These are phyloP conservation scores for Haplosporangium gracile DNA, from an alignment of 192 early-diverging fungal species.

Conservation along the genomic window DNA sequence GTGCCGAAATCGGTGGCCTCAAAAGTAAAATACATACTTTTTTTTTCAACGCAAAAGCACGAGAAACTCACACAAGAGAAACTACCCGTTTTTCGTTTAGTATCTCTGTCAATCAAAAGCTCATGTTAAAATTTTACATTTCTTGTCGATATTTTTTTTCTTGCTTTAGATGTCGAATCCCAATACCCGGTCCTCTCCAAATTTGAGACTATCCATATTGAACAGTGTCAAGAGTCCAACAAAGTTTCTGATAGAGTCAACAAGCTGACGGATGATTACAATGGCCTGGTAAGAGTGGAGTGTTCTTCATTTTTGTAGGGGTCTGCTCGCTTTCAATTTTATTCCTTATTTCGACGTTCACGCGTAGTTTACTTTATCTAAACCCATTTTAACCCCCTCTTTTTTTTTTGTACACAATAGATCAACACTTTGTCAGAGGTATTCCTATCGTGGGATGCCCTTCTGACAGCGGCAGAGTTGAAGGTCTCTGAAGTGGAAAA, in stretches of 20 bases:
- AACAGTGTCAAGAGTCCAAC: slow-evolving; percentile 40
- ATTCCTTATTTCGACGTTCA: neutral
- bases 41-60: neutral
- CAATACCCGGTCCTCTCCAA: slow-evolving; percentile 42
- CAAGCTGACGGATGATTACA: slow-evolving; percentile 52
- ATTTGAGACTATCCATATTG: slow-evolving; percentile 46
- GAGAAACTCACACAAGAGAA: neutral
- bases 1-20: slow-evolving; percentile 53
- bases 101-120: neutral
- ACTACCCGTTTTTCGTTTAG: neutral
- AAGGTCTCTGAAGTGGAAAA: slow-evolving; percentile 46
- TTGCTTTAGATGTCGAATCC: slow-evolving; percentile 26
- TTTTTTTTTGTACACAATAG: slow-evolving; percentile 8
- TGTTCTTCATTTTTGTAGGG: neutral
- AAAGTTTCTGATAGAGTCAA: slow-evolving; percentile 42
- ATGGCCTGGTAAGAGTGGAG: slow-evolving; percentile 19
- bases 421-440: slow-evolving; percentile 52
- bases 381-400: neutral
- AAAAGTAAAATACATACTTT: slow-evolving; percentile 25
- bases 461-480: slow-evolving; percentile 40
- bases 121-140: neutral
- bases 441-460: slow-evolving; percentile 48
- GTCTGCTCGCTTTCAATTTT: too few species aligned
- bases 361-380: too few species aligned
- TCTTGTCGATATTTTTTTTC: neutral